A percentile compares a stretch with the other conserved stretches of the same genome.
phyloP scores from a whole-genome alignment of 306 rosid species.

The Medicago ruthenica region DNA sequence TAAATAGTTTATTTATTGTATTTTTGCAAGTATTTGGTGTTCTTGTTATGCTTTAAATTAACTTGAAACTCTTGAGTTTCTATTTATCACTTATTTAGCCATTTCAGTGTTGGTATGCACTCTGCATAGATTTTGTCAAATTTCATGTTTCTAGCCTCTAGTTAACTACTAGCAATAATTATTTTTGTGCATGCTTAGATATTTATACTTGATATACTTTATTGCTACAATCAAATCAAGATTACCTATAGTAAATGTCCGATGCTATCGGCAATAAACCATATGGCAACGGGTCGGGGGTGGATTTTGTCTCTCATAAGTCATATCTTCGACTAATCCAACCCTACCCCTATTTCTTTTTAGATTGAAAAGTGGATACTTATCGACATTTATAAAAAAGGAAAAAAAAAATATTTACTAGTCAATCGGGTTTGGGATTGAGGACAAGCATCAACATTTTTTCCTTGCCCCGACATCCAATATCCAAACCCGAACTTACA shows the following conservation, averaged over 20 bases:
- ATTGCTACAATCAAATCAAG: no score
- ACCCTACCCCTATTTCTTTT: no score
- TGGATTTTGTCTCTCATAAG: no score
- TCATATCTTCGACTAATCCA: no score
- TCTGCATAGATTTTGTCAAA: background rate
- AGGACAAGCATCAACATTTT: background rate
- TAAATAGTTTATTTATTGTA: slow-evolving; percentile 20
- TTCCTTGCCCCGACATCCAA: background rate
- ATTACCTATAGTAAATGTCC: background rate
- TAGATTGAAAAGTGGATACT: no score
- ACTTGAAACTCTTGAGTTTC: slow-evolving; percentile 11
- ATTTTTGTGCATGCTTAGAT: background rate
- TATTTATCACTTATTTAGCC: slow-evolving; percentile 19
- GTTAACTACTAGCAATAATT: background rate
- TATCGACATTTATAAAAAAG: no score
- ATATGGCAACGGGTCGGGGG: background rate
- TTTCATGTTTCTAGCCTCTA: background rate
- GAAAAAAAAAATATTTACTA: no score
- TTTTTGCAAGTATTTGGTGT: slow-evolving; percentile 22
- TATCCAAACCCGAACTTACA: background rate
- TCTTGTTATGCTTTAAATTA: slow-evolving; percentile 39
- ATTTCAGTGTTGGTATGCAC: slow-evolving; percentile 9
- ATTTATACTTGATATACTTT: no score
- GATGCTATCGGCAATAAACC: background rate
- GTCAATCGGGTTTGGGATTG: background rate